Evolutionary conservation across 2,329 filamentous ascomycete genomes (phyloP).

Genomic region (Claviceps digitariae): DNA sequence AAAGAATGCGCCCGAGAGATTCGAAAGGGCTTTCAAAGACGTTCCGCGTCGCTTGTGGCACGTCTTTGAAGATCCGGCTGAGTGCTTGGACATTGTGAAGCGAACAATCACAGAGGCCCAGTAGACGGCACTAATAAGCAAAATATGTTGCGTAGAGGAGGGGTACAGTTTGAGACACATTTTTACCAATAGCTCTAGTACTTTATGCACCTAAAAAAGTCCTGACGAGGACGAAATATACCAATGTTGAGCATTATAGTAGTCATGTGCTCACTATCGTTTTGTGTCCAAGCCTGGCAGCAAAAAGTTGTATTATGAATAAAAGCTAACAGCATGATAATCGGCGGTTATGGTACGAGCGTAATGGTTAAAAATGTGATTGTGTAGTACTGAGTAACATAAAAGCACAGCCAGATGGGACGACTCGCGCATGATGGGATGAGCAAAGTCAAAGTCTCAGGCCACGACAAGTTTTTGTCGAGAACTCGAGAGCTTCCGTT

Average conservation of each 20-base stretch:
- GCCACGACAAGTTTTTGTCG: background rate
- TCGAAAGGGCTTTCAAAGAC: slow-evolving; percentile 68
- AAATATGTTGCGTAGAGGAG: background rate
- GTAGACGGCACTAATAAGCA: background rate
- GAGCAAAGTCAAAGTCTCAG: background rate
- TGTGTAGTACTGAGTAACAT: background rate
- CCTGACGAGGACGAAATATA: background rate
- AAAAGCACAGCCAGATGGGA: background rate
- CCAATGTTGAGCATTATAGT: background rate
- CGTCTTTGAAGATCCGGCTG: slow-evolving; percentile 65
- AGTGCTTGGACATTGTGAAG: slow-evolving; percentile 33
- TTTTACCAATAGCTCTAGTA: background rate
- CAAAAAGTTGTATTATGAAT: no score
- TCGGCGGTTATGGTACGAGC: background rate
- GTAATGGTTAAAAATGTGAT: background rate
- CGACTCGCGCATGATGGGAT: background rate
- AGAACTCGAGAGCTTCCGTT: background rate
- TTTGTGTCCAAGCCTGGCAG: no score
- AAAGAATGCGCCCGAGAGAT: slow-evolving; percentile 61
- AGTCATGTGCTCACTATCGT: background rate
- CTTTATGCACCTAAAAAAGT: background rate
- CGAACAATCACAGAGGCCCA: slow-evolving; percentile 7
- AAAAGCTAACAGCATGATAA: background rate
- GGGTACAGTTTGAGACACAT: background rate
- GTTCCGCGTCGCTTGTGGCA: slow-evolving; percentile 62